Evolutionary conservation across 2,329 filamentous ascomycete species (phyloP), one percentile per base, ranked within the genome.

Genomic region (Fusarium brachygibbosum): DNA sequence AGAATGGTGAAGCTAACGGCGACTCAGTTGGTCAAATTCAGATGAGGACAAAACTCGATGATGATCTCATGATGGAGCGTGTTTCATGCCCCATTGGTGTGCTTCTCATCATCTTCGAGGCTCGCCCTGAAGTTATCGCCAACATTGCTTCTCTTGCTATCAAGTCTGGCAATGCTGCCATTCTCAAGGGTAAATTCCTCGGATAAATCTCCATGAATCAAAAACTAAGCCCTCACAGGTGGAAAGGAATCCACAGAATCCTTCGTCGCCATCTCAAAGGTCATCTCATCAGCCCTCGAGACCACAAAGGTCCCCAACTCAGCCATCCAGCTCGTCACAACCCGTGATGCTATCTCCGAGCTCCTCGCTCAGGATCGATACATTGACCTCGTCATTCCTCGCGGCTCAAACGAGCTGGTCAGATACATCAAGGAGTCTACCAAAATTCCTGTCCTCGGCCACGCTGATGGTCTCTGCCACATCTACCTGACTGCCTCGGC

Each of bases 41-140:
- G 40, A 84, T 97, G 75, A 89, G 91, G 67, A 98, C 94, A 44
- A 87, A 90, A 59, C 87, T 99, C 13, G 96, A 98, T 79, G 92
- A 98, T 72, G 91, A 90, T 54, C 86, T 99, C 54, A 86, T 91
- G 53, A 86, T 99, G 63, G 93, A 97, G 77, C 90, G 94, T 67
- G 92, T 97, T 46, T 94, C 93, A 40, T 97, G 93, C 78, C 96
- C 96, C 8, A 98, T 99, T 73, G 96, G 96, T 63, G 94, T 98
- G n/a, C 88, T 99, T 41, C 87, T 99, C 71, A 96, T 99, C 81
- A 98, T 99, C 76, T 99, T 99, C 77, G 96, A 99, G 82, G 96
- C 96, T 35, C 91, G 96, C 10, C 96, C 96, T 9, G 96, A 99
- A 82, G 96, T 99, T 70, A 98, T 99, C 76, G 96, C 95, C 77